Base-by-base conservation (phyloP, 352 stramenopile genomes). In the Globisporangium barbulae region DNA sequence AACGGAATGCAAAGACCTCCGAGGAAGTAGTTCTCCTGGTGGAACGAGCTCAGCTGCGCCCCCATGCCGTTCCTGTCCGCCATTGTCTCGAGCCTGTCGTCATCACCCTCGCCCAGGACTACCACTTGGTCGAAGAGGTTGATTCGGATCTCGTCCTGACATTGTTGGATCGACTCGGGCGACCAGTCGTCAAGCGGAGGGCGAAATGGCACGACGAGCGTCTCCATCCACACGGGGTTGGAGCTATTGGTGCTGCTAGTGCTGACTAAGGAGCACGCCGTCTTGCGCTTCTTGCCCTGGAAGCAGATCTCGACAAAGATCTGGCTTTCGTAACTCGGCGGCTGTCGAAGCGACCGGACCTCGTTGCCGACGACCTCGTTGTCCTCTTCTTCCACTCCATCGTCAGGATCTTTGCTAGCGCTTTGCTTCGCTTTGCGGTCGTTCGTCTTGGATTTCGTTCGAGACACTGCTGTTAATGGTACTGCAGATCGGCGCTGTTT, bases 151-250 rank as follows among this genome's bases (percentile, higher is more conserved):
- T 82, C 70, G 60, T 98, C 91, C 19, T 78, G 69, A 7, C 91
- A 77, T 22, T 76, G 78, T 35, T 81, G 68, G 19, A 98, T 80
- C 12, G 76, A 78, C 17, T 78, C 75, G 2, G 89, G 80, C 8
- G 76, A 94, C 77, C 83, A 97, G 66, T 97, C 89, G 60, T 91
- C 78, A 39, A 85, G 73, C 13, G 85, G 86, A 9, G 90, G 78
- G 35, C 76, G 76, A 67, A 98, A 97, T 17, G 95, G 88, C 41
- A 98, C 50, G 13, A 79, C 70, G 9, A 98, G 41, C 7, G 92
- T 97, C 70, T 98, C 85, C 74, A 98, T 98, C 94, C 94, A 98
- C 65, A 89, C 76, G 2, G 93, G 88, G 15, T 84, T 75, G 0
- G 72, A 70, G 15, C 63, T 67, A 50, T 53, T 65, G 55, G 22